Evolutionary conservation across 2,329 filamentous ascomycete genomes (phyloP), one percentile per base, ranked within the genome.

Genomic region (Fusarium coicis): DNA sequence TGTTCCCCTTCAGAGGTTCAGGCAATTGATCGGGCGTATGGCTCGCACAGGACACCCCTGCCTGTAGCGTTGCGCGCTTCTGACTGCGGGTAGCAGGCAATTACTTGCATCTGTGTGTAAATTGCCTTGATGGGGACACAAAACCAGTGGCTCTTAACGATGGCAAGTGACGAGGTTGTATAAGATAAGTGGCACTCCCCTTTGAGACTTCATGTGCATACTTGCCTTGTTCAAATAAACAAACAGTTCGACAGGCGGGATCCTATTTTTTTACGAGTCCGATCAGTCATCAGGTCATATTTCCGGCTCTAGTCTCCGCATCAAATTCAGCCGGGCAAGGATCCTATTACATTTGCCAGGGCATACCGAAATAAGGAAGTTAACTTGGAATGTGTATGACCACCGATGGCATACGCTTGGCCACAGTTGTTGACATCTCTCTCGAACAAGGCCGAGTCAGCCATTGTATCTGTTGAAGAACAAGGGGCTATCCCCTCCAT

Each of bases 101-200:
- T 60, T 28, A 43, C 63, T 53, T 52, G 44, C 58, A 63, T 63
- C 56, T 52, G 66, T 46, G 50, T 65, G 70, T 44, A 66, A 69
- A 73, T 54, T 67, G 37, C 44, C 43, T 46, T 63, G 52, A 70
- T 63, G 72, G 68, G 53, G 52, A 66, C 68, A 74, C 70, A 66
- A 66, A 62, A 42, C 49, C 59, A 64, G 50, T 60, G 36, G 44
- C 37, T 55, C 36, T 58, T 67, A n/a, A 61, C 67, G 16, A 53
- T 23, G 28, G 55, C 53, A 65, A 65, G 43, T 34, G 57, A 50
- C 19, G 53, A 62, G 67, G 26, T 60, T 36, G 60, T 78, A 77
- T 78, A 77, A 78, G 69, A 78, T 67, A 65, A 66, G 53, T 58
- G 57, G 54, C 52, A 55, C 65, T 74, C 72, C 76, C 76, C 66